Evolutionary conservation across 2,329 filamentous ascomycete species (phyloP).

Genomic region (Colletotrichum karsti): DNA sequence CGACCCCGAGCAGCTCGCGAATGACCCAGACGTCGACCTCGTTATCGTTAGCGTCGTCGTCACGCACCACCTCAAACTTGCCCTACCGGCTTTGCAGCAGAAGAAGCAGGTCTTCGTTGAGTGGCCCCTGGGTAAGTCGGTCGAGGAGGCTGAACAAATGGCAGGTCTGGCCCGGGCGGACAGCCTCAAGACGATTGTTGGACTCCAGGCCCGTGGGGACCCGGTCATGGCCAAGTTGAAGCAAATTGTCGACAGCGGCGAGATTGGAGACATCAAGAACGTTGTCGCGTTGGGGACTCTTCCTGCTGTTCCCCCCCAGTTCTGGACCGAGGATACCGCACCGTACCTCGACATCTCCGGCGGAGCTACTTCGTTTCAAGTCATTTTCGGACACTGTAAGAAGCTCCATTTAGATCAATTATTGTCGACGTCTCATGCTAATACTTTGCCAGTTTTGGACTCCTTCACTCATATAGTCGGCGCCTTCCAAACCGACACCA

Average conservation of each 20-base stretch:
- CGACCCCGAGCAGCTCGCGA: constrained; percentile 54
- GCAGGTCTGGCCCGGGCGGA: constrained; percentile 46
- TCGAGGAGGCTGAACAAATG: constrained; percentile 51
- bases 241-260: constrained; percentile 48
- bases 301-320: constrained; percentile 4
- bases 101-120: constrained; percentile 65
- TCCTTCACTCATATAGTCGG: constrained; percentile 42
- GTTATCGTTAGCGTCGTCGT: constrained; percentile 64
- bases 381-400: constrained; percentile 41
- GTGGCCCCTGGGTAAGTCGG: constrained; percentile 60
- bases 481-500: constrained; percentile 37
- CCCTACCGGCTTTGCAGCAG: constrained; percentile 55
- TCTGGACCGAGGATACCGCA: constrained; percentile 31
- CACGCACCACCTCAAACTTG: constrained; percentile 57
- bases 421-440: neutral
- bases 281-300: neutral
- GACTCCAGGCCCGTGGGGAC: constrained; percentile 52
- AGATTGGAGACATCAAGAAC: constrained; percentile 39
- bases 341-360: constrained; percentile 34
- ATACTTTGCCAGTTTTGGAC: constrained; percentile 37
- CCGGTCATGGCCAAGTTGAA: constrained; percentile 50
- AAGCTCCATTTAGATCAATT: neutral
- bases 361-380: constrained; percentile 34
- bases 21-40: constrained; percentile 59
- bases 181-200: constrained; percentile 52